Evolutionary conservation across 2,329 filamentous ascomycete genomes (phyloP).

Genomic region (Colletotrichum sp.): DNA sequence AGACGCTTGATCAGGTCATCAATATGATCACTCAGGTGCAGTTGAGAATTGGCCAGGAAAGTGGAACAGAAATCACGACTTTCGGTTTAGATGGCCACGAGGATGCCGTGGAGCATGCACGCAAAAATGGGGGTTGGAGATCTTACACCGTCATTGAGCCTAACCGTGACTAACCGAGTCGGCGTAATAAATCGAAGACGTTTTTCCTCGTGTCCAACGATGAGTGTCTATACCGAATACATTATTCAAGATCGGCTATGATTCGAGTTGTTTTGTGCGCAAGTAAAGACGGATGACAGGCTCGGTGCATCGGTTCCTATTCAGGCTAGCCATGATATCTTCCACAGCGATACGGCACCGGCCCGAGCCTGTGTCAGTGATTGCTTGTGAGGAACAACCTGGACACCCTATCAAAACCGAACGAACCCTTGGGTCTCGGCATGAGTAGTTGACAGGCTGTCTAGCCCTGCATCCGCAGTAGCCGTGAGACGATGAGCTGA

Average conservation of each 20-base stretch:
- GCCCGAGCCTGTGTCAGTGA: not conserved
- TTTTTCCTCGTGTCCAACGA: not conserved
- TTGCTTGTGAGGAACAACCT: not conserved
- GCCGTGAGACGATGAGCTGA: not conserved
- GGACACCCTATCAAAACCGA: not conserved
- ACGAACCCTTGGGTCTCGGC: not conserved
- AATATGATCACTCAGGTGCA: constrained; percentile 42
- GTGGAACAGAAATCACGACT: constrained; percentile 30
- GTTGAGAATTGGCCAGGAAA: constrained; percentile 36
- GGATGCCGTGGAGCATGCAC: constrained; percentile 28
- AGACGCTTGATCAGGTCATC: constrained; percentile 37
- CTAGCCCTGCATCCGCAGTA: not conserved
- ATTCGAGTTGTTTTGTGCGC: not conserved
- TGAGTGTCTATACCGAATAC: not conserved
- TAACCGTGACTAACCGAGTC: not conserved
- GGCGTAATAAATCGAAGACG: not conserved
- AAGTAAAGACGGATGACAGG: not conserved
- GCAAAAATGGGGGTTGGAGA: constrained; percentile 25
- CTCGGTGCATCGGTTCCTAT: not conserved
- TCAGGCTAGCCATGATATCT: not conserved
- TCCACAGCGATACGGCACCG: not conserved
- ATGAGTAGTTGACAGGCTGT: not conserved
- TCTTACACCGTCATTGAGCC: constrained; percentile 11
- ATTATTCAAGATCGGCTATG: not conserved
- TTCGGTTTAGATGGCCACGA: constrained; percentile 38